A percentile compares a stretch with the other conserved stretches of the same genome.
phyloP scores from a whole-genome alignment of 2,329 filamentous ascomycete genomes.

The Neofusicoccum sp. region DNA sequence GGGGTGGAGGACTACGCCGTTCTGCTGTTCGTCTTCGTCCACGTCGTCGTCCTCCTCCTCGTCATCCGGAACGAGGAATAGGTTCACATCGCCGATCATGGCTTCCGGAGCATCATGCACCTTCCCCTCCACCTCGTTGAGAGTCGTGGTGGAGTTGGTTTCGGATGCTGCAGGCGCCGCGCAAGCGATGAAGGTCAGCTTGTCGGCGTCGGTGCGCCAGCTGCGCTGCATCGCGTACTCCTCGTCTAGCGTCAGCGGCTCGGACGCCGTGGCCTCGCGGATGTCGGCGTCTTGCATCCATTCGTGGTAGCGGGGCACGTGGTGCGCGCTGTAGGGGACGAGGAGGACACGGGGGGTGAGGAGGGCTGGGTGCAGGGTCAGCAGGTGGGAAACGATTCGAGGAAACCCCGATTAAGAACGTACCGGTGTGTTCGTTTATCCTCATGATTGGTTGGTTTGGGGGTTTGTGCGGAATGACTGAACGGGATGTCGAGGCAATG shows the following conservation, averaged over 20 bases:
- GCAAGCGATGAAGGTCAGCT: constrained; percentile 89
- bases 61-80: constrained; percentile 64
- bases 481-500: background rate
- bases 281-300: constrained; percentile 89
- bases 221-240: constrained; percentile 89
- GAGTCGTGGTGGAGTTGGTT: background rate
- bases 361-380: constrained; percentile 54
- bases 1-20: background rate
- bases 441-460: constrained; percentile 32
- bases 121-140: constrained; percentile 34
- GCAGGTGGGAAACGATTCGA: background rate
- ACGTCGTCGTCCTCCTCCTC: constrained; percentile 28
- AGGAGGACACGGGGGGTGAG: constrained; percentile 66
- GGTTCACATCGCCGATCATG: constrained; percentile 53
- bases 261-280: constrained; percentile 81
- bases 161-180: constrained; percentile 15
- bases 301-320: constrained; percentile 78
- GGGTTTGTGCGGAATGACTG: background rate
- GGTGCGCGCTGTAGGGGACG: constrained; percentile 78
- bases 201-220: constrained; percentile 80
- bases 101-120: constrained; percentile 52
- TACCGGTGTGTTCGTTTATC: constrained; percentile 43
- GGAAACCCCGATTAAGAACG: background rate
- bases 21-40: constrained; percentile 17
- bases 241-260: constrained; percentile 73